phyloP scores from a whole-genome alignment of 768 basidiomycete genomes.

The Megacollybia marginata region DNA sequence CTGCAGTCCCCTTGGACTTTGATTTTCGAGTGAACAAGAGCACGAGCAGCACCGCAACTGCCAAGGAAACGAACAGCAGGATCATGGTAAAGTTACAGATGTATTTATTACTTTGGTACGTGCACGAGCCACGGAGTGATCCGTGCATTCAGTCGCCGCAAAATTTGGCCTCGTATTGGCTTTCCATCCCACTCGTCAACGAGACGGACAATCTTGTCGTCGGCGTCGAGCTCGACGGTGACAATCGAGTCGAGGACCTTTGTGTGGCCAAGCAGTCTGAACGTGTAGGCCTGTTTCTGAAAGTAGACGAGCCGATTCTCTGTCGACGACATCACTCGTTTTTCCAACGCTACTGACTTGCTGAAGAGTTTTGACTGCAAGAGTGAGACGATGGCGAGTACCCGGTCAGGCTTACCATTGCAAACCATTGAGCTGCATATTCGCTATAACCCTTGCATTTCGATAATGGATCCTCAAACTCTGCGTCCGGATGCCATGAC shows the following conservation, averaged over 20 bases:
- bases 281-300: constrained; percentile 55
- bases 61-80: not conserved
- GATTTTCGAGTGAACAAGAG: constrained; percentile 37
- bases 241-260: constrained; percentile 55
- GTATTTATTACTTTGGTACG: constrained; percentile 31
- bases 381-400: constrained; percentile 1
- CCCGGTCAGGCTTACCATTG: constrained; percentile 30
- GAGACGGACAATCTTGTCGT: constrained; percentile 51
- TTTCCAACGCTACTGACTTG: constrained; percentile 40
- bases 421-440: constrained; percentile 52
- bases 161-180: constrained; percentile 34
- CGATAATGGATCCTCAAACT: constrained; percentile 49
- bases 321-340: constrained; percentile 54
- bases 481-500: constrained; percentile 46
- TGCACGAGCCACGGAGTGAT: constrained; percentile 45
- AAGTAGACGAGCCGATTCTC: constrained; percentile 51
- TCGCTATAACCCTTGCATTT: constrained; percentile 43
- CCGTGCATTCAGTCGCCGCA: constrained; percentile 45
- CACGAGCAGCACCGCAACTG: constrained; percentile 16
- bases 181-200: constrained; percentile 57
- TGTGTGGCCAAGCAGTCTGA: constrained; percentile 41
- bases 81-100: not conserved
- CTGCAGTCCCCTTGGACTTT: constrained; percentile 42
- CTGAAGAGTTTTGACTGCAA: constrained; percentile 48
- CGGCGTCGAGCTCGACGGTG: constrained; percentile 55